Conservation (phyloP, 768 basidiomycete genomes). For the Suillus americanus region DNA sequence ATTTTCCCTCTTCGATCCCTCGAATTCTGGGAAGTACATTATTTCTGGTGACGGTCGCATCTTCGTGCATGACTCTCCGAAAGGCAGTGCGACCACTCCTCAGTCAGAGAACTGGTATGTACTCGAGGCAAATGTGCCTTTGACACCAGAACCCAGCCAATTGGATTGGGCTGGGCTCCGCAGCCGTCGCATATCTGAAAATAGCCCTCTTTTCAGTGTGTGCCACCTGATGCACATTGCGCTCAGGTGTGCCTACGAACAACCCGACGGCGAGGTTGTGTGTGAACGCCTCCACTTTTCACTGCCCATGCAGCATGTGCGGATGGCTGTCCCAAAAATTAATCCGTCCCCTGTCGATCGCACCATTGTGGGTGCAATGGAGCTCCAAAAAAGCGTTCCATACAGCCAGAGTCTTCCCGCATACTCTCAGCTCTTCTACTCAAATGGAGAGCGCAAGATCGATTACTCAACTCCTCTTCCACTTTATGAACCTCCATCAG, state of each 20-base stretch:
- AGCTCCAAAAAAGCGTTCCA: constrained; percentile 15
- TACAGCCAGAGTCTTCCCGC: constrained; percentile 51
- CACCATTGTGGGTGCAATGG: constrained; percentile 9
- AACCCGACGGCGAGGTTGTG: constrained; percentile 33
- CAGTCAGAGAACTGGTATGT: constrained; percentile 27
- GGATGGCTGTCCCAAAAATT: constrained; percentile 31
- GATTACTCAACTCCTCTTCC: constrained; percentile 67
- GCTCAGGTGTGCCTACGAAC: constrained; percentile 57
- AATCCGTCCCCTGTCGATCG: not conserved
- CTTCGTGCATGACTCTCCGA: constrained; percentile 40
- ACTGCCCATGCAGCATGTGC: constrained; percentile 53
- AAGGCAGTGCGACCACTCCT: constrained; percentile 12
- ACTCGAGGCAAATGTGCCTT: constrained; percentile 20
- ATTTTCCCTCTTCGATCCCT: constrained; percentile 50
- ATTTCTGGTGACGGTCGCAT: constrained; percentile 51
- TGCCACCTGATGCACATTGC: constrained; percentile 52
- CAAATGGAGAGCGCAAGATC: constrained; percentile 70
- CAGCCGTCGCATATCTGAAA: constrained; percentile 41
- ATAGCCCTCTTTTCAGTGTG: constrained; percentile 58
- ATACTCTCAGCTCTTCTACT: constrained; percentile 77
- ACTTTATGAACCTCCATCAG: constrained; percentile 48
- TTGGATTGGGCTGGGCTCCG: constrained; percentile 31
- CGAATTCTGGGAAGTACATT: constrained; percentile 45
- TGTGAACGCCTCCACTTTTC: constrained; percentile 33
- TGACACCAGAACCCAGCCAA: constrained; percentile 14